Evolutionary conservation across 192 early-diverging fungal genomes (phyloP).

Genomic region (Gonapodya prolifera): DNA sequence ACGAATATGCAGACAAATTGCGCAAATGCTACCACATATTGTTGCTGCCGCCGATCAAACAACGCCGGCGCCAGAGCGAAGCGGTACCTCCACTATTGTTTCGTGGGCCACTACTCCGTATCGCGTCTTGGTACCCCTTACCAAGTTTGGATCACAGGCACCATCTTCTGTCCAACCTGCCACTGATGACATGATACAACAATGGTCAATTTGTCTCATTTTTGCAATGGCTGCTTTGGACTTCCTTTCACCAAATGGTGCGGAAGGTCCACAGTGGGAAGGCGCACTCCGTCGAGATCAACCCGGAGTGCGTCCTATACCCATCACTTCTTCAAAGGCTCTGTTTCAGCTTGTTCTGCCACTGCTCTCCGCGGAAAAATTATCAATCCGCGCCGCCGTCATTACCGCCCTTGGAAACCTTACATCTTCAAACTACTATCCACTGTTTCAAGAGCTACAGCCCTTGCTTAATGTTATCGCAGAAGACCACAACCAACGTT

Average conservation of each 20-base stretch:
- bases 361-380: conserved; percentile 52
- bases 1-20: neutral
- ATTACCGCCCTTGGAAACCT: conserved; percentile 52
- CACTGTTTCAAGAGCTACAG: conserved; percentile 54
- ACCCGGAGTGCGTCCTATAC: neutral
- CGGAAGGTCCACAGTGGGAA: conserved; percentile 31
- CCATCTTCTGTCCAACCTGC: conserved; percentile 12
- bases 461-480: conserved; percentile 36
- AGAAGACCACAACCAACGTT: conserved; percentile 30
- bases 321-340: neutral
- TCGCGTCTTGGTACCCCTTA: neutral
- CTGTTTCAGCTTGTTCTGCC: conserved; percentile 54
- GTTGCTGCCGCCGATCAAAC: neutral
- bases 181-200: conserved; percentile 50
- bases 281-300: conserved; percentile 10
- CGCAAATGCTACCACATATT: neutral
- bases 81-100: neutral
- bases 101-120: neutral
- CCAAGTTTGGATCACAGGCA: neutral
- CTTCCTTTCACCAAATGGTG: conserved; percentile 12
- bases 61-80: neutral
- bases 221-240: conserved; percentile 31
- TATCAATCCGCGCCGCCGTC: conserved; percentile 49
- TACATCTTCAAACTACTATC: conserved; percentile 49
- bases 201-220: conserved; percentile 61